A percentile compares a stretch with the other conserved stretches of the same genome.
phyloP scores from a whole-genome alignment of 192 early-diverging fungal species.

The Dissophora ornata region DNA sequence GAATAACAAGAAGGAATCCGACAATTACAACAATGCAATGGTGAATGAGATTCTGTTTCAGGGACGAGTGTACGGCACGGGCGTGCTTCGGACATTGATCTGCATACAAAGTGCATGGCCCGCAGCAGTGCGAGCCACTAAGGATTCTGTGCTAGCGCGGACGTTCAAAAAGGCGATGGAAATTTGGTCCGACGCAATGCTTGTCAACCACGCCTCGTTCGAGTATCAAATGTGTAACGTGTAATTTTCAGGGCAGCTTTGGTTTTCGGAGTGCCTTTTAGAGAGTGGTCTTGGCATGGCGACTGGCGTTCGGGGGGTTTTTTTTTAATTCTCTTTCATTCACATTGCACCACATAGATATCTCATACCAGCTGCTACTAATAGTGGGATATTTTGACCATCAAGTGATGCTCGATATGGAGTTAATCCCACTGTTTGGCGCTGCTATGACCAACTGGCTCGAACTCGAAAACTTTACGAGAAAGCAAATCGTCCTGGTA shows the following conservation, averaged over 20 bases:
- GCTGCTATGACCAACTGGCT: constrained; percentile 34
- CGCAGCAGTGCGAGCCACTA: constrained; percentile 1
- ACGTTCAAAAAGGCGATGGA: constrained; percentile 27
- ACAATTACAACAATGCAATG: constrained; percentile 1
- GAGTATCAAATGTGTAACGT: constrained; percentile 49
- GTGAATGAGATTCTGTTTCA: constrained; percentile 19
- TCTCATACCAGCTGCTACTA: constrained; percentile 36
- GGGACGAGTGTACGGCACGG: constrained; percentile 20
- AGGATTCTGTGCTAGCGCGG: constrained; percentile 23
- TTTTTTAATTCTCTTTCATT: background rate
- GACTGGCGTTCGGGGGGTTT: too few relatives aligned
- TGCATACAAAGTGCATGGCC: constrained; percentile 52
- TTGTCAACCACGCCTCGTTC: constrained; percentile 35
- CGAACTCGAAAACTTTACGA: constrained; percentile 25
- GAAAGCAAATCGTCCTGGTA: constrained; percentile 34
- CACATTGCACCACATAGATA: constrained; percentile 1
- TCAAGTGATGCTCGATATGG: constrained; percentile 9
- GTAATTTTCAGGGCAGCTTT: too few relatives aligned
- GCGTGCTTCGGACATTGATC: constrained; percentile 28
- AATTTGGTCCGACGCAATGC: constrained; percentile 46
- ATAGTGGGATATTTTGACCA: constrained; percentile 35
- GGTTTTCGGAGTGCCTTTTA: too few relatives aligned
- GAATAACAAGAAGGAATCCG: background rate
- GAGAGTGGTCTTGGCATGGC: too few relatives aligned
- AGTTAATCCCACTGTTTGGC: constrained; percentile 11